Evolutionary conservation across 805 yeast genomes (phyloP).

Genomic region (Starmerella bombicola): DNA sequence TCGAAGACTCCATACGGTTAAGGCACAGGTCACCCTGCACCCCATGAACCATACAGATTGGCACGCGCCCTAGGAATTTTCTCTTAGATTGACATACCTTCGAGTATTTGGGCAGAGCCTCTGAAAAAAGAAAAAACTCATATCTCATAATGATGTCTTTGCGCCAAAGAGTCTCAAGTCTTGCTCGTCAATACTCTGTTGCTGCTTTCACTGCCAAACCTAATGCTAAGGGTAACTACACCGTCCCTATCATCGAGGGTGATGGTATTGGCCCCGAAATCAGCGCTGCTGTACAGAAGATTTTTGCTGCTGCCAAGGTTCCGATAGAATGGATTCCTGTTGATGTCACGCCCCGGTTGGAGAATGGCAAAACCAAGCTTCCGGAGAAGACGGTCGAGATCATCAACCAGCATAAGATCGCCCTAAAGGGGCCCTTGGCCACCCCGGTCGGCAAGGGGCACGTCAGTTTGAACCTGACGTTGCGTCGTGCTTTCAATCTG

Average conservation of each 20-base stretch:
- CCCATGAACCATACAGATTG: too few relatives aligned
- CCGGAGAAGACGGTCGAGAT: constrained; percentile 87
- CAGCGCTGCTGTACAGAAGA: constrained; percentile 83
- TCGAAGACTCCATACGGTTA: too few relatives aligned
- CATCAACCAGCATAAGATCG: constrained; percentile 84
- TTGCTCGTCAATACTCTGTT: constrained; percentile 25
- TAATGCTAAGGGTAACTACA: constrained; percentile 56
- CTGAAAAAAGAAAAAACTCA: not conserved
- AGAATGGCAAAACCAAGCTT: constrained; percentile 85
- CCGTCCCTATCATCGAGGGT: constrained; percentile 94
- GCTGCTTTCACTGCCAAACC: constrained; percentile 34
- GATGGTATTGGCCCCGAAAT: constrained; percentile 97
- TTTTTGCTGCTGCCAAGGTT: constrained; percentile 84
- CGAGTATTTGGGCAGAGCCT: too few relatives aligned
- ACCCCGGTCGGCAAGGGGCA: constrained; percentile 99
- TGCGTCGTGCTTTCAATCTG: constrained; percentile 91
- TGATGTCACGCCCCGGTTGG: constrained; percentile 86
- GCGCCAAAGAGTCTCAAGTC: constrained; percentile 12
- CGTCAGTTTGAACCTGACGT: constrained; percentile 89
- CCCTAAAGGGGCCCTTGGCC: constrained; percentile 95
- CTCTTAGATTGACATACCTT: too few relatives aligned
- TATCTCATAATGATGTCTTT: constrained; percentile 8
- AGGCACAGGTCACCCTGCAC: too few relatives aligned
- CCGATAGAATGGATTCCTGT: constrained; percentile 97
- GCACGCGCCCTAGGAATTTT: too few relatives aligned